Evolutionary conservation across 306 rosid genomes (phyloP).

Genomic region (Echinosophora koreensis): DNA sequence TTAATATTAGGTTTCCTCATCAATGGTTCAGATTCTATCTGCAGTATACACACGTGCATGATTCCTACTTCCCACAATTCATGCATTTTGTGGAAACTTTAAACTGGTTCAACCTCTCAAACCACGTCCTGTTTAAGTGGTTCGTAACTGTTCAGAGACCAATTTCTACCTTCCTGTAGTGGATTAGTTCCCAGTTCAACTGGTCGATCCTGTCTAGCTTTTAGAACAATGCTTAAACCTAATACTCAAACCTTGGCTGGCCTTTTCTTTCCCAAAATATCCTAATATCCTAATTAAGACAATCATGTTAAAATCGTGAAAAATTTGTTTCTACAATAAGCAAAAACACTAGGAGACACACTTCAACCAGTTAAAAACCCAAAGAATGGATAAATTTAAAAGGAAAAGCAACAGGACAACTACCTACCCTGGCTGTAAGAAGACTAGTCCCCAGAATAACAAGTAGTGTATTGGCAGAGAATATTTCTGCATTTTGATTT

Average conservation of each 20-base stretch:
- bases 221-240: slow-evolving; percentile 22
- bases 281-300: slow-evolving; percentile 26
- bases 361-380: slow-evolving; percentile 37
- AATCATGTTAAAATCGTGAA: slow-evolving; percentile 12
- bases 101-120: slow-evolving; percentile 8
- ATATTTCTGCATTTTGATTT: slow-evolving; percentile 98
- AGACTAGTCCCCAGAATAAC: slow-evolving; percentile 99
- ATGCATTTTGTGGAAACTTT: slow-evolving; percentile 4
- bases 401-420: slow-evolving; percentile 37
- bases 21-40: neutral
- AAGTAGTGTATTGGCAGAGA: slow-evolving; percentile 96
- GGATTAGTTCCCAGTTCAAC: slow-evolving; percentile 12
- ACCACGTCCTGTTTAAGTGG: neutral
- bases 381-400: slow-evolving; percentile 12
- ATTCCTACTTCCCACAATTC: neutral
- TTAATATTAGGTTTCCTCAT: neutral
- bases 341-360: slow-evolving; percentile 12
- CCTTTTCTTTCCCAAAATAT: slow-evolving; percentile 23
- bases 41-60: neutral
- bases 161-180: neutral
- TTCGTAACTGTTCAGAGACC: neutral
- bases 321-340: slow-evolving; percentile 10
- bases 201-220: neutral
- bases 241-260: slow-evolving; percentile 35
- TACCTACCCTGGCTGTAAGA: slow-evolving; percentile 92